Base-by-base conservation (phyloP, 78 protist species). In the Dictyostelium purpureum region DNA sequence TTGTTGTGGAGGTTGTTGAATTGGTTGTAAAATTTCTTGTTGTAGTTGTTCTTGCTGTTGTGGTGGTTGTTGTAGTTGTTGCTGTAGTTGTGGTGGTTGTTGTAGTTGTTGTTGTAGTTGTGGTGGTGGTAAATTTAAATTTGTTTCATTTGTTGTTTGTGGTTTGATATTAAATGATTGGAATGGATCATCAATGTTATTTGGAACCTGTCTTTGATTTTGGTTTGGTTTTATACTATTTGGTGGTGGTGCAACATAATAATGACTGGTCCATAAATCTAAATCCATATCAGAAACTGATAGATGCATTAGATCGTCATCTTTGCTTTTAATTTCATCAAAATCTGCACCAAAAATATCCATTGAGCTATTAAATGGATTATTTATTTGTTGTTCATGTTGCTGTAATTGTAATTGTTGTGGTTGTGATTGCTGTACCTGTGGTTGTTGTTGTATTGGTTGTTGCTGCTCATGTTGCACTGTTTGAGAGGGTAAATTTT, bases 281-380 rank as follows among this genome's bases (percentile, higher is more conserved):
- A 85, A 51, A 61, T 85, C 92, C 28, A 85, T 85, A 56, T 85
- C 92, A 1, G 92, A 73, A 33, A 73, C 92, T 61, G 92, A 85
- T 14, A 85, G 71, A 59, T 85, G 92, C 92, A 85, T 85, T n/a
- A 85, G 31, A 74, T 85, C 92, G 73, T 85, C 92, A 6, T 85
- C 92, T 47, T 85, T 85, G 11, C 73, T 85, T 11, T n/a, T 75
- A 18, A 24, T 1, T 12, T 31, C 14, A 52, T 75, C 81, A 57
- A 56, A 71, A 70, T 85, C 92, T 14, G 83, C 31, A 5, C 92
- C 92, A 73, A 85, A 85, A 10, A 85, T 12, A 61, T 85, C 92
- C 40, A 85, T 85, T 11, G 79, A 81, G 51, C 80, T 70, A 56
- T 28, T 56, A 54, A 70, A 54, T 42, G 71, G 24, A 43, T 9